Base-by-base conservation (phyloP, 495 filamentous ascomycete genomes). In the Lichenothelia convexa region DNA sequence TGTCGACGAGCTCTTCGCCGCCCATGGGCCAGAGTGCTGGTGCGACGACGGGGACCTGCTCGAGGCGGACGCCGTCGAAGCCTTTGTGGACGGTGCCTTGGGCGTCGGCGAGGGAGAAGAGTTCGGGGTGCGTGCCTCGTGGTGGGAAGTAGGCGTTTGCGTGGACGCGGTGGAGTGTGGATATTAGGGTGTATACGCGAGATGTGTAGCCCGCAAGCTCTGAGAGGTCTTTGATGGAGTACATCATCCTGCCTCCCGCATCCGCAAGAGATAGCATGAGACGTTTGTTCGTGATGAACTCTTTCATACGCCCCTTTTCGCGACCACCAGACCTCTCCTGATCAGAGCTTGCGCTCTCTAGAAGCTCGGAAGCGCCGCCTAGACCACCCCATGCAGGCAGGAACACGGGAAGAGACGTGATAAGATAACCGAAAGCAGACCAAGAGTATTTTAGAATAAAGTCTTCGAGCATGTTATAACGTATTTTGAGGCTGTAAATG, bases 281-380 rank as follows among this genome's bases (percentile, higher is more conserved):
- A 1, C 91, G 78, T 56, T 95, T 94, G 57, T 99, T 99, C 12
- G 89, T 94, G 58, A 99, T 92, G 57, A 99, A 99, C n/a, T 87
- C 77, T 60, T 87, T 85, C 87, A 94, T 95, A 21, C 91, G 79
- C 39, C 70, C 67, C 22, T 76, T 70, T 52, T 93, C 84, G 11
- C 79, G 70, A 19, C 70, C 70, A 24, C 58, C 58, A 20, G 2
- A 29, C 15, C 15, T 29, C 24, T 13, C 24, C 1, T 29, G 9
- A 29, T 13, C 15, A 13, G 24, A 29, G 31, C 8, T 11, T 8
- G 9, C 8, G 11, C 8, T 18, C 8, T 12, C 31, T 8, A 1
- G 9, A 1, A 18, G 11, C 50, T 92, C 82, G 47, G 71, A 53
- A 18, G 63, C 63, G 20, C 78, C 80, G 23, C 74, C 83, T 5